These are phyloP conservation scores for Dalbergia cochinchinensis DNA, from an alignment of 306 rosid genomes.

Conservation along the genomic window DNA sequence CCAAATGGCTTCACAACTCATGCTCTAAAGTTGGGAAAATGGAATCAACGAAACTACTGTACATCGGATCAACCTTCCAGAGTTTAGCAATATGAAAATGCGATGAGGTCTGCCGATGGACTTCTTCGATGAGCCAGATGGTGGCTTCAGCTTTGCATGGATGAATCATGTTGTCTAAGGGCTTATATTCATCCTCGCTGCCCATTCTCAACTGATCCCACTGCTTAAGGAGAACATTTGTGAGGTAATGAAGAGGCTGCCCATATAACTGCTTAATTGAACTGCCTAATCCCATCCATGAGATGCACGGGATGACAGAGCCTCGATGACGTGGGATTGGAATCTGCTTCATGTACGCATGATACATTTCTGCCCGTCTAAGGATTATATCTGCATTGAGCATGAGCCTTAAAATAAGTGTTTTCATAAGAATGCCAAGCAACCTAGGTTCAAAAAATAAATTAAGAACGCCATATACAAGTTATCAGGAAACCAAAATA, in stretches of 20 bases:
- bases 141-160: conserved; percentile 91
- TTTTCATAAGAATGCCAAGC: conserved; percentile 10
- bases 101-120: conserved; percentile 85
- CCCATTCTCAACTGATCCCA: conserved; percentile 90
- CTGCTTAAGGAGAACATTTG: conserved; percentile 80
- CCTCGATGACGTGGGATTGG: conserved; percentile 82
- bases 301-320: conserved; percentile 74
- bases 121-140: conserved; percentile 89
- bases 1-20: conserved; percentile 44
- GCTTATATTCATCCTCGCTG: conserved; percentile 65
- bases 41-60: conserved; percentile 72
- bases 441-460: conserved; percentile 1
- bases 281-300: conserved; percentile 90
- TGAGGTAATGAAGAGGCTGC: conserved; percentile 95
- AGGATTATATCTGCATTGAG: conserved; percentile 60
- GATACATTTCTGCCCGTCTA: conserved; percentile 90
- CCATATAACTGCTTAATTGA: conserved; percentile 83
- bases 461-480: neutral
- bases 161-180: conserved; percentile 76
- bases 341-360: conserved; percentile 86
- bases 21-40: conserved; percentile 66
- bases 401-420: conserved; percentile 31
- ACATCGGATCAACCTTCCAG: conserved; percentile 78
- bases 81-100: conserved; percentile 72
- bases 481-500: conserved; percentile 21